phyloP scores from a whole-genome alignment of 306 rosid genomes.

The Trichosanthes truncata region DNA sequence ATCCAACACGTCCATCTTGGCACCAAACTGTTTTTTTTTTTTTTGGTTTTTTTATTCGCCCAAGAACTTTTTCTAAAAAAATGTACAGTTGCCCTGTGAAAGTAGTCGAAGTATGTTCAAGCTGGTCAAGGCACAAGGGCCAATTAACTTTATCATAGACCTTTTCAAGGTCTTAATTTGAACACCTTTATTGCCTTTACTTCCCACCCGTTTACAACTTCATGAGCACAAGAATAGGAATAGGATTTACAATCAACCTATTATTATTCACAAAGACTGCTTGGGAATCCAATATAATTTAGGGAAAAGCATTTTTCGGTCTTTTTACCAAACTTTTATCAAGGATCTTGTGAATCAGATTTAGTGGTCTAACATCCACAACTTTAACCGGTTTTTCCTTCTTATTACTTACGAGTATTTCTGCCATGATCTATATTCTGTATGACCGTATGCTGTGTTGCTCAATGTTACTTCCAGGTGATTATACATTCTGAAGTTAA shows the following conservation, averaged over 20 bases:
- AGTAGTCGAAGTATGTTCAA: too few relatives aligned
- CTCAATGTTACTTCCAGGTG: slow-evolving; percentile 51
- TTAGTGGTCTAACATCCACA: neutral
- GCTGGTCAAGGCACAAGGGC: too few relatives aligned
- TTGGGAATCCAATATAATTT: neutral
- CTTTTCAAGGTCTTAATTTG: too few relatives aligned
- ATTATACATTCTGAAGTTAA: slow-evolving; percentile 88
- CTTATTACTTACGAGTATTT: slow-evolving; percentile 7
- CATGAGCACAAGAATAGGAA: neutral
- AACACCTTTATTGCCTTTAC: neutral
- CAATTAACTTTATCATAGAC: too few relatives aligned
- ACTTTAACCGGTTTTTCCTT: neutral
- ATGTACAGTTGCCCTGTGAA: too few relatives aligned
- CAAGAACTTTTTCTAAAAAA: too few relatives aligned
- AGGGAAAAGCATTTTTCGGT: neutral
- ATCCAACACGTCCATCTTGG: neutral
- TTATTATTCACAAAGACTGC: neutral
- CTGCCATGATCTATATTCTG: slow-evolving; percentile 10
- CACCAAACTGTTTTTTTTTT: neutral
- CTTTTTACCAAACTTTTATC: neutral
- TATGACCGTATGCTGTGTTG: slow-evolving; percentile 12
- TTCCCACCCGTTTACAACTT: neutral
- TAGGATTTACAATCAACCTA: neutral
- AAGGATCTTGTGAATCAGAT: neutral
- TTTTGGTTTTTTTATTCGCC: too few relatives aligned